Conservation (phyloP, 495 filamentous ascomycete genomes). For the Cryomyces minteri region DNA sequence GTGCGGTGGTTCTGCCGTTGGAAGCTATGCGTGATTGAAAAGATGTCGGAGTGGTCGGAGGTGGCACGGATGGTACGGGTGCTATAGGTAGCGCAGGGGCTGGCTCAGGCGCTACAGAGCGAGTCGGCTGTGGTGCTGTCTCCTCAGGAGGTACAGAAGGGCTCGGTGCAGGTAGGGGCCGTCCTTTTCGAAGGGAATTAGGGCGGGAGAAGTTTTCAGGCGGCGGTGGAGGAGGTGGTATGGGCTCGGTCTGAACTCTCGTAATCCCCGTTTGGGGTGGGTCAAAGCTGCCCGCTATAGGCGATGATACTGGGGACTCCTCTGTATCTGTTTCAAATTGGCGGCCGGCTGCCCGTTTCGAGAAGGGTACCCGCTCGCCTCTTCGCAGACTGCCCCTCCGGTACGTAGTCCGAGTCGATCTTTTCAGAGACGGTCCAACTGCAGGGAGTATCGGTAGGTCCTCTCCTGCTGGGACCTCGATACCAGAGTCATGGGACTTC, state of each 20-base stretch:
- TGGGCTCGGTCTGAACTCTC: conserved; percentile 62
- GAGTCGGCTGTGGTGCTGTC: background rate
- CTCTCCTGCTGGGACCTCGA: conserved; percentile 34
- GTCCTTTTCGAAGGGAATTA: background rate
- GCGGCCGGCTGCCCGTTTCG: conserved; percentile 46
- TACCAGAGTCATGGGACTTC: conserved; percentile 14
- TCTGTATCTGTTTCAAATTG: conserved; percentile 38
- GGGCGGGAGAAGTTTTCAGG: conserved; percentile 18
- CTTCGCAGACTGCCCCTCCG: conserved; percentile 70
- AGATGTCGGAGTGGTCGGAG: conserved; percentile 6
- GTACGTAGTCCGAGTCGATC: conserved; percentile 87
- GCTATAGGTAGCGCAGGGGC: background rate
- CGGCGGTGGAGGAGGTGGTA: conserved; percentile 20
- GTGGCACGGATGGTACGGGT: conserved; percentile 1
- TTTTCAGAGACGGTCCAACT: conserved; percentile 58
- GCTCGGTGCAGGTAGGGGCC: background rate
- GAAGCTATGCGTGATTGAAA: conserved; percentile 23
- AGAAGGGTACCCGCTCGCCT: conserved; percentile 56
- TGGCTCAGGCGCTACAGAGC: background rate
- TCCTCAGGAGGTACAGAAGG: background rate
- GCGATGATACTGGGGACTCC: conserved; percentile 29
- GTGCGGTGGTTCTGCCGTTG: conserved; percentile 22
- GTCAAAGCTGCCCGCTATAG: conserved; percentile 23
- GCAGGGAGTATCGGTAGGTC: conserved; percentile 82
- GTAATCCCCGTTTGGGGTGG: conserved; percentile 31